Evolutionary conservation across 2,329 filamentous ascomycete genomes (phyloP).

Genomic region (Fusarium metavorans): DNA sequence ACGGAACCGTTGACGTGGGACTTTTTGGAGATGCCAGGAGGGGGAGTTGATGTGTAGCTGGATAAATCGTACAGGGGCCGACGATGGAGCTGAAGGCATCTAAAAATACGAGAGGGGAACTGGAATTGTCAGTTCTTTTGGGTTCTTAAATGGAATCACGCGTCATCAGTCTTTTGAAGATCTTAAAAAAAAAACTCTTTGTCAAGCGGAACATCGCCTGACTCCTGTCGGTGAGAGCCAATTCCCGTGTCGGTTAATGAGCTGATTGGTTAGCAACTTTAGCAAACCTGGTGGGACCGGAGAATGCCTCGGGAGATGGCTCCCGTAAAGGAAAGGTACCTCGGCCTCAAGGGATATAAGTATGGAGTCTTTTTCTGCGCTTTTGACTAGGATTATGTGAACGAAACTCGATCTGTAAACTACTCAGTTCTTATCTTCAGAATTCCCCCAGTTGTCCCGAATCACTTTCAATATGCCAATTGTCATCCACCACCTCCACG

Average conservation of each 20-base stretch:
- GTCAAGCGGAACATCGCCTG: background rate
- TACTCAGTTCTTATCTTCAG: background rate
- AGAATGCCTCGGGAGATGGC: slow-evolving; percentile 3
- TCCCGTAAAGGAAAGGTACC: background rate
- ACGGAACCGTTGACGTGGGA: background rate
- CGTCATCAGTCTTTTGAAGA: background rate
- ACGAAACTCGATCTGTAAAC: too few species aligned
- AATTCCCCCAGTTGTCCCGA: too few species aligned
- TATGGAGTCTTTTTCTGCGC: background rate
- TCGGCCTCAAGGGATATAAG: slow-evolving; percentile 8
- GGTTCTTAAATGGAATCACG: background rate
- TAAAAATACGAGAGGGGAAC: background rate
- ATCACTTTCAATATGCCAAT: slow-evolving; percentile 43
- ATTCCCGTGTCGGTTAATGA: slow-evolving; percentile 10
- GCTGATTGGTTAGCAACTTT: background rate
- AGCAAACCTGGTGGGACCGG: slow-evolving; percentile 4
- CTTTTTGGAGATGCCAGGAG: background rate
- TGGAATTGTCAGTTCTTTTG: background rate
- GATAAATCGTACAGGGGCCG: too few species aligned
- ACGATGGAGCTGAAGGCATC: background rate
- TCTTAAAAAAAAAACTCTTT: background rate
- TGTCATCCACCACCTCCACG: slow-evolving; percentile 64
- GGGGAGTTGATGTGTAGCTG: background rate
- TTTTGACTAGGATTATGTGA: background rate
- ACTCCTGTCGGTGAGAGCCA: background rate